These are phyloP conservation scores for Cercospora zeina DNA, from an alignment of 2,329 filamentous ascomycete species.

Conservation along the genomic window DNA sequence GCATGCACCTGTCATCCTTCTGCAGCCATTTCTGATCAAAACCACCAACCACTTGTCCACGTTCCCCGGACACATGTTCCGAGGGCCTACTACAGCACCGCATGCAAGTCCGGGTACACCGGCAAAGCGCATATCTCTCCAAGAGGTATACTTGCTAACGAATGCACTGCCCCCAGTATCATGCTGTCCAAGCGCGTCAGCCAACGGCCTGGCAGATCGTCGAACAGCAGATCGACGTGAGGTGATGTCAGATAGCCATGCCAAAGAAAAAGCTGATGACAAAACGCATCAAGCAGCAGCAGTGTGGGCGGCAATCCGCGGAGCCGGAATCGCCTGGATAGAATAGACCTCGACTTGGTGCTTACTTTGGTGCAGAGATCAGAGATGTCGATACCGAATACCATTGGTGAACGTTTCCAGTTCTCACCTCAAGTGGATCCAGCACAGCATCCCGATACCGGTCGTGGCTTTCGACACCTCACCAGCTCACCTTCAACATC, in stretches of 20 bases:
- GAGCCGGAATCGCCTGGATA: conserved; percentile 4
- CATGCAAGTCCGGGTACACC: not conserved
- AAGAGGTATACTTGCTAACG: not conserved
- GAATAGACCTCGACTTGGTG: not conserved
- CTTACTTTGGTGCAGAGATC: too few species aligned
- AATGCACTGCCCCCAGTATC: not conserved
- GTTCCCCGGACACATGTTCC: not conserved
- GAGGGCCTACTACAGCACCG: not conserved
- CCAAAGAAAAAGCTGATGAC: not conserved
- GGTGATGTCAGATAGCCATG: conserved; percentile 7
- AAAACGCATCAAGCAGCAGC: not conserved
- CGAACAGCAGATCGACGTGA: not conserved
- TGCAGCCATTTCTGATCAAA: not conserved
- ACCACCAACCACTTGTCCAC: not conserved
- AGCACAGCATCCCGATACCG: not conserved
- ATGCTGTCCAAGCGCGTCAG: not conserved
- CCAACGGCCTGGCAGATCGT: not conserved
- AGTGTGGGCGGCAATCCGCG: not conserved
- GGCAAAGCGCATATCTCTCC: not conserved
- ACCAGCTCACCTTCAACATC: too few species aligned
- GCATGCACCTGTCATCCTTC: not conserved
- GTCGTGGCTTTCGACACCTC: too few species aligned
- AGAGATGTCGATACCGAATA: too few species aligned
- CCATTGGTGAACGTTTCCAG: too few species aligned
- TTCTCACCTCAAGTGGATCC: too few species aligned